Base-by-base conservation (phyloP, 805 yeast species). In the Jamesozyma spencerorum region DNA sequence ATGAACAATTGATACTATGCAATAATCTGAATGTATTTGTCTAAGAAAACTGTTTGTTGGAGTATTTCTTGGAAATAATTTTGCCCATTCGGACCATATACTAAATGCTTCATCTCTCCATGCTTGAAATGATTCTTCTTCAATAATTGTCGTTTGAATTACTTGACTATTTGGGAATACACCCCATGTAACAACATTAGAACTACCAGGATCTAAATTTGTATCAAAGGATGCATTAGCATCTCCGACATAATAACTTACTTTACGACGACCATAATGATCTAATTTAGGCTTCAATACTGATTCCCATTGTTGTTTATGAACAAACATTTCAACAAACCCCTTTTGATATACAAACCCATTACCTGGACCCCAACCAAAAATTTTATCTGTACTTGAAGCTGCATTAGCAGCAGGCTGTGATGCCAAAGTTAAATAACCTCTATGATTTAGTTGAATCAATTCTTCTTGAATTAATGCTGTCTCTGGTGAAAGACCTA, bases 151-250 rank as follows among this genome's bases (percentile, higher is more conserved):
- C 0, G 97, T 84, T 61, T 88, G 97, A 29, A 86, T 75, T 29
- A 87, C 80, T 56, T 86, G 95, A 47, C 87, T 76, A 60, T 81
- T 81, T 6, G 94, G 94, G 71, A 92, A 90, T 2, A 84, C 95
- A 47, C 97, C 98, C 98, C 98, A 92, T 1, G 98, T 92, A 7
- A 92, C 94, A 20, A 92, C 95, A 47, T 80, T 81, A 34, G 86
- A 79, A 27, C 75, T 57, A 17, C 64, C 69, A 1, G 66, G 57
- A 1, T 69, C 68, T 54, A 81, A 63, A 50, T 82, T 86, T 2
- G 92, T 74, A 22, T 69, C 66, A 47, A 85, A 78, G 8, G 62
- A 53, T 1, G 80, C 81, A 6, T 63, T 51, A 8, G 75, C 60
- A 58, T 81, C 86, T 30, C 92, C 87, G 19, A 77, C 71, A 58